Conservation (phyloP, 306 rosid genomes). For the Quercus robur region DNA sequence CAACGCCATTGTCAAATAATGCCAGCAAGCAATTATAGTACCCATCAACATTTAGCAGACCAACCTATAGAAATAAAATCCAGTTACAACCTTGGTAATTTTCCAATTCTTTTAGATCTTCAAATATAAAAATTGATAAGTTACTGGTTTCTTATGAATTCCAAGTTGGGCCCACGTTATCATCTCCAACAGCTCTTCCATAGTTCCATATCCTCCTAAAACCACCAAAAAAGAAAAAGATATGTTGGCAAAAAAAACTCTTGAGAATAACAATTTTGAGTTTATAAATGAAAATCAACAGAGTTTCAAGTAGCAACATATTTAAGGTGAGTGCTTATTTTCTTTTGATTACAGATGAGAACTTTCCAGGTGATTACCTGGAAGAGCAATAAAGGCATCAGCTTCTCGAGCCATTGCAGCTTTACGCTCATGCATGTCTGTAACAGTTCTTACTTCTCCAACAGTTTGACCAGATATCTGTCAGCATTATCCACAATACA, state of each 20-base stretch:
- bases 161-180: constrained; percentile 98
- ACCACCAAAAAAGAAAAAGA: constrained; percentile 1
- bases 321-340: constrained; percentile 3
- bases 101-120: constrained; percentile 2
- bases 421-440: constrained; percentile 96
- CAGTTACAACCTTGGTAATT: constrained; percentile 14
- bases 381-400: constrained; percentile 94
- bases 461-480: constrained; percentile 92
- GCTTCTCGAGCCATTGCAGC: constrained; percentile 92
- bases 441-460: constrained; percentile 88
- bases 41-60: constrained; percentile 90
- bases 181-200: constrained; percentile 95
- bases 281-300: background rate
- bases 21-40: constrained; percentile 88
- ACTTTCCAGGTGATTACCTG: constrained; percentile 52
- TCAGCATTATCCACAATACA: constrained; percentile 25
- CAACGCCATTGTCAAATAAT: constrained; percentile 85
- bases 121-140: constrained; percentile 3
- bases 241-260: background rate
- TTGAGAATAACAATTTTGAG: constrained; percentile 11
- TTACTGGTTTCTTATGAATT: constrained; percentile 87
- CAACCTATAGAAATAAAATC: constrained; percentile 53
- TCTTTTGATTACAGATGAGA: constrained; percentile 1
- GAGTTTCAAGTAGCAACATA: constrained; percentile 16
- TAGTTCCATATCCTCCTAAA: constrained; percentile 95